Evolutionary conservation across 345 rosid genomes (phyloP).

Genomic region (Salix brachista): DNA sequence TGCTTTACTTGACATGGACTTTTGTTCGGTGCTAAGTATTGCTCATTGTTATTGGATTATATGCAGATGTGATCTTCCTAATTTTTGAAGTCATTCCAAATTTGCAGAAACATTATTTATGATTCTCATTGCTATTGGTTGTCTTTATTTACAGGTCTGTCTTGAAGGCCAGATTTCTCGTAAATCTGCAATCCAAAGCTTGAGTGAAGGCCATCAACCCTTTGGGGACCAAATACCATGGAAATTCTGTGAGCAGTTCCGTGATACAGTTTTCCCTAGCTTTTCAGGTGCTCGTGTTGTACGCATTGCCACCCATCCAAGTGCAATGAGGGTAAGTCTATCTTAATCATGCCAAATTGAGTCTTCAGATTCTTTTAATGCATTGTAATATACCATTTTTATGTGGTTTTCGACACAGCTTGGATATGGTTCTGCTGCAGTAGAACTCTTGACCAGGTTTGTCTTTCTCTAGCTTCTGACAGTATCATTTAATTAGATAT

Average conservation of each 20-base stretch:
- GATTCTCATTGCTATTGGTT: not conserved
- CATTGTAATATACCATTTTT: conserved; percentile 13
- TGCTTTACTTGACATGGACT: not conserved
- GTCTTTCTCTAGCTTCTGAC: conserved; percentile 9
- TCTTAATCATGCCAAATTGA: not conserved
- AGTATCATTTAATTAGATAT: not conserved
- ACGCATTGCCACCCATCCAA: conserved; percentile 97
- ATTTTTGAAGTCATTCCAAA: not conserved
- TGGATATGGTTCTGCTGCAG: conserved; percentile 96
- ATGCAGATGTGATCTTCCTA: not conserved
- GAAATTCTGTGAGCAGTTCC: conserved; percentile 91
- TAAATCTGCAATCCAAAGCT: conserved; percentile 70
- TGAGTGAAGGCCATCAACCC: conserved; percentile 77
- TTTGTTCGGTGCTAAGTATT: not conserved
- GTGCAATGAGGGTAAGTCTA: conserved; percentile 74
- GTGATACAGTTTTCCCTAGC: conserved; percentile 72
- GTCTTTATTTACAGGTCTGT: conserved; percentile 44
- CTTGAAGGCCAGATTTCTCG: conserved; percentile 94
- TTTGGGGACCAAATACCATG: conserved; percentile 98
- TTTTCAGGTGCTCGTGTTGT: conserved; percentile 98
- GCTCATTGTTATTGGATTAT: not conserved
- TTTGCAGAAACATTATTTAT: not conserved
- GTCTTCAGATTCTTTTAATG: conserved; percentile 14
- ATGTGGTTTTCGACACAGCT: conserved; percentile 44
- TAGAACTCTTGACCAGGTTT: conserved; percentile 82